These are phyloP conservation scores for Alternaria arbusti DNA, from an alignment of 2,329 filamentous ascomycete genomes.

Conservation along the genomic window DNA sequence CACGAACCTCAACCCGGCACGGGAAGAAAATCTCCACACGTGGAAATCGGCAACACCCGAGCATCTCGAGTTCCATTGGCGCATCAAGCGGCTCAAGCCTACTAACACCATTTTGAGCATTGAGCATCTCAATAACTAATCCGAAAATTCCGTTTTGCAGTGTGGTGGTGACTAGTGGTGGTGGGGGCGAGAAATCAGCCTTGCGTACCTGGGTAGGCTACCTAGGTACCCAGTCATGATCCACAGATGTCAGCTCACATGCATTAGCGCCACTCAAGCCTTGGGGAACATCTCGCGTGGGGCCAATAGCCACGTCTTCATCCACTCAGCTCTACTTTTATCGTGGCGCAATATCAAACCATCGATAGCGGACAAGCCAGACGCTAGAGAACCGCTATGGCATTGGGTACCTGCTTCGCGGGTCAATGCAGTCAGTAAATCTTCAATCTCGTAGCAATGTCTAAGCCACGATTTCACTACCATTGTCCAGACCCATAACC, in stretches of 20 bases:
- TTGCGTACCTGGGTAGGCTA: neutral
- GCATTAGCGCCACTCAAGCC: neutral
- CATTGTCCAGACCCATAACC: neutral
- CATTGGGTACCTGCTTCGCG: neutral
- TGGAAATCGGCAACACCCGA: neutral
- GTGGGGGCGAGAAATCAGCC: neutral
- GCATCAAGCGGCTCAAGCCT: neutral
- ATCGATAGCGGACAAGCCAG: neutral
- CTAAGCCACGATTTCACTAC: neutral
- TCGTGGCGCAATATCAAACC: neutral
- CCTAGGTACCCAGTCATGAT: neutral
- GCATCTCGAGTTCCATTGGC: neutral
- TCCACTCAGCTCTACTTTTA: neutral
- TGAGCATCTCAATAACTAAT: too few relatives aligned
- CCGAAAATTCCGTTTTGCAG: neutral
- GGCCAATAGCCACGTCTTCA: neutral
- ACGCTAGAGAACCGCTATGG: neutral
- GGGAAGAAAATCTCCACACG: neutral
- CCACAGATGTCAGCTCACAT: neutral
- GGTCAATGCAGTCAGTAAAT: neutral
- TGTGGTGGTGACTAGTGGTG: neutral
- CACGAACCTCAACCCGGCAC: too few relatives aligned
- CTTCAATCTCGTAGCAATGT: neutral
- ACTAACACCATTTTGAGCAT: rapidly evolving
- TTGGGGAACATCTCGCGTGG: neutral